phyloP scores from a whole-genome alignment of 257 asterid genomes.

The Forsythia suspensa region DNA sequence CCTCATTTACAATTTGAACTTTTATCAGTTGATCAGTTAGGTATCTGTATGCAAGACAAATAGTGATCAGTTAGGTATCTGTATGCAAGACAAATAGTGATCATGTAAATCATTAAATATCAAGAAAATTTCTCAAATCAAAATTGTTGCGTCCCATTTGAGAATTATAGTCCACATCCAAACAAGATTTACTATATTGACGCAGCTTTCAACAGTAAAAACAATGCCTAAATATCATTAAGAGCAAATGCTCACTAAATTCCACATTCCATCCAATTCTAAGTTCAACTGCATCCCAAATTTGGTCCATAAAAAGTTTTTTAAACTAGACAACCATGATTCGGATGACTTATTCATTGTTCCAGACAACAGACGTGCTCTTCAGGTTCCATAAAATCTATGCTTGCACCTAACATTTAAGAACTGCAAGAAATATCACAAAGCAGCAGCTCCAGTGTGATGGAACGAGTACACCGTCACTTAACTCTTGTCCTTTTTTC shows the following conservation, averaged over 20 bases:
- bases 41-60: constrained; percentile 47
- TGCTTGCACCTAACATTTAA: background rate
- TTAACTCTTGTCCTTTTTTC: background rate
- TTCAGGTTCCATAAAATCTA: background rate
- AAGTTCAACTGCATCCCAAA: background rate
- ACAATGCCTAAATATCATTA: constrained; percentile 1
- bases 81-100: constrained; percentile 2
- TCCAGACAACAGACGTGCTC: constrained; percentile 3
- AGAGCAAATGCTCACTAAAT: constrained; percentile 13
- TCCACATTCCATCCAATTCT: background rate
- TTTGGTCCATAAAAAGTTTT: constrained; percentile 2
- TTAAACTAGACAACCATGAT: background rate
- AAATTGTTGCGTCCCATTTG: background rate
- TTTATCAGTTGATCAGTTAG: constrained; percentile 64
- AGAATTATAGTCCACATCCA: background rate
- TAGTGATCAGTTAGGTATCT: constrained; percentile 63
- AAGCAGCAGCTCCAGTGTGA: constrained; percentile 11
- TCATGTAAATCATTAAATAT: background rate
- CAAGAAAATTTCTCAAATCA: background rate
- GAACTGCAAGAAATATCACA: background rate
- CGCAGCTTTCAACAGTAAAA: background rate
- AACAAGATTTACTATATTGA: background rate
- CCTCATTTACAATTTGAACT: constrained; percentile 85
- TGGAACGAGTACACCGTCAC: background rate
- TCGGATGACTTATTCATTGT: background rate